phyloP scores from a whole-genome alignment of 306 rosid species.

The Glycine tomentella region DNA sequence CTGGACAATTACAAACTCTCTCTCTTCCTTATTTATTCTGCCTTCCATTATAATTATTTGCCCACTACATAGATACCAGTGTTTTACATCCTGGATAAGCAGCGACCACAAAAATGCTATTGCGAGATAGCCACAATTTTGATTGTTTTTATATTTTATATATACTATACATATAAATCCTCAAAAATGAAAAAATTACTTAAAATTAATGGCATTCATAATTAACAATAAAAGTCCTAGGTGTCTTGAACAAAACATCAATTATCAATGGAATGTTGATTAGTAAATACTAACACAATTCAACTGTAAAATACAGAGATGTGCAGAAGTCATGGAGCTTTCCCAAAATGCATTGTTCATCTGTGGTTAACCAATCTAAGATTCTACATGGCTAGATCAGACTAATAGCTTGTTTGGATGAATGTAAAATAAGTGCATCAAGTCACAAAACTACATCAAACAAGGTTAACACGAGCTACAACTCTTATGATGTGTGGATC shows the following conservation, averaged over 20 bases:
- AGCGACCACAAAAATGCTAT: too few relatives aligned
- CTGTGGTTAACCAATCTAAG: conserved; percentile 31
- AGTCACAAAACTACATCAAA: background rate
- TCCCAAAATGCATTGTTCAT: conserved; percentile 27
- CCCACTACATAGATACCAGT: background rate
- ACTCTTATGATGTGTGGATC: too few relatives aligned
- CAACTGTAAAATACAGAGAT: conserved; percentile 16
- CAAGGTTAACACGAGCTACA: background rate
- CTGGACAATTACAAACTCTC: background rate
- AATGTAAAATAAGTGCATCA: too few relatives aligned
- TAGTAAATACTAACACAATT: background rate
- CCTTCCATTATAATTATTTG: background rate
- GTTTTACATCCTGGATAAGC: too few relatives aligned
- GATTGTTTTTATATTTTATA: too few relatives aligned
- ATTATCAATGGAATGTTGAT: too few relatives aligned
- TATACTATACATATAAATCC: too few relatives aligned
- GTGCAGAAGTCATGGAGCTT: background rate
- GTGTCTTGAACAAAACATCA: too few relatives aligned
- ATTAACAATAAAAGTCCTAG: too few relatives aligned
- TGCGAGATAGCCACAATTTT: too few relatives aligned
- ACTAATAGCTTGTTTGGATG: background rate
- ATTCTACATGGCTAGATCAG: conserved; percentile 4
- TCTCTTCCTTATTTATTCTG: background rate
- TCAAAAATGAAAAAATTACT: too few relatives aligned
- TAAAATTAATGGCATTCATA: too few relatives aligned